These are phyloP conservation scores for Dendrocalamus sinicus DNA, from an alignment of 176 grass and related monocot genomes.

Conservation along the genomic window DNA sequence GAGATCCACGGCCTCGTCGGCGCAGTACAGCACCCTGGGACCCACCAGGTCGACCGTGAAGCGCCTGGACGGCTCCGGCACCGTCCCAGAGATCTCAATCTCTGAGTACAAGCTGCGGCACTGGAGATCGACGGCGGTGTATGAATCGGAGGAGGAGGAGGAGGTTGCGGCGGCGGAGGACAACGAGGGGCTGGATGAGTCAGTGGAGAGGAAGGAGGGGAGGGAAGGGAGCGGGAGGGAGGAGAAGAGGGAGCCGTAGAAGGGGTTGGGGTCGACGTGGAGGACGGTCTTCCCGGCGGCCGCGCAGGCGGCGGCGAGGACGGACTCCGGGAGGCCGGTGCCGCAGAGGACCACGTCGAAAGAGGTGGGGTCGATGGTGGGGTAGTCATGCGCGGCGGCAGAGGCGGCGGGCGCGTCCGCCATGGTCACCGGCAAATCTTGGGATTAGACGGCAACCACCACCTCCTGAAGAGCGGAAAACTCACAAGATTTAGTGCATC, in stretches of 20 bases:
- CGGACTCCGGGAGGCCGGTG: slow-evolving; percentile 79
- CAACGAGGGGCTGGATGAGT: background rate
- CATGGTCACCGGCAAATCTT: slow-evolving; percentile 42
- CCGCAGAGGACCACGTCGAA: slow-evolving; percentile 86
- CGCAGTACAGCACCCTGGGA: slow-evolving; percentile 84
- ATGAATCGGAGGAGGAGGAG: slow-evolving; percentile 2
- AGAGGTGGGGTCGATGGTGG: slow-evolving; percentile 69
- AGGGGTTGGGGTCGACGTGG: slow-evolving; percentile 78
- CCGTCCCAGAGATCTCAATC: slow-evolving; percentile 54
- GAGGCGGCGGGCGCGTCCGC: slow-evolving; percentile 40
- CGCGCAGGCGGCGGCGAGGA: slow-evolving; percentile 75
- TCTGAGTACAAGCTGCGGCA: slow-evolving; percentile 56
- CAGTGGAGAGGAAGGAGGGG: slow-evolving; percentile 44
- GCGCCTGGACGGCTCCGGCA: slow-evolving; percentile 61
- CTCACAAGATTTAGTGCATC: slow-evolving; percentile 8
- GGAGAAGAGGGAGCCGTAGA: slow-evolving; percentile 91
- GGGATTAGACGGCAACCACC: background rate
- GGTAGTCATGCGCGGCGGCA: slow-evolving; percentile 50
- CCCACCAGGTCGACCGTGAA: slow-evolving; percentile 73
- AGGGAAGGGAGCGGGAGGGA: slow-evolving; percentile 66
- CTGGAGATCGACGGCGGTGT: slow-evolving; percentile 51
- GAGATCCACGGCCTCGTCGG: slow-evolving; percentile 79
- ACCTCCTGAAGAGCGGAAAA: background rate
- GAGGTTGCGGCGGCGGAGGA: slow-evolving; percentile 4
- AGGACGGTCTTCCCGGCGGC: slow-evolving; percentile 78